A percentile compares a stretch with the other conserved stretches of the same genome.
phyloP scores from a whole-genome alignment of 768 basidiomycete genomes.

The Ramaria rubella region DNA sequence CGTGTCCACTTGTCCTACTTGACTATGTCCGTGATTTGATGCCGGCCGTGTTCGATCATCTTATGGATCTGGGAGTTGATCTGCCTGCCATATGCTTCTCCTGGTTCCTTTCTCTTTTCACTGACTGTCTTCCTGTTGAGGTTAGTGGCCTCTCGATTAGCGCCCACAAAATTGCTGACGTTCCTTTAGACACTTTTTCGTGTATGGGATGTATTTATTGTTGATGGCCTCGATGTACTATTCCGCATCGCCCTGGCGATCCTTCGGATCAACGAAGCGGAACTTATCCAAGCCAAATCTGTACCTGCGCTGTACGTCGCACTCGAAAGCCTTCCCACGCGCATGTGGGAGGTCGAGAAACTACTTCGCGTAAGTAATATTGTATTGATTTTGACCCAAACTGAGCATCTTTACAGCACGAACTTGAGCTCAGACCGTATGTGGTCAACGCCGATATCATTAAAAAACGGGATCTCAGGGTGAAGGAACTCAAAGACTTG shows the following conservation, averaged over 20 bases:
- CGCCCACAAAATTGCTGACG: not conserved
- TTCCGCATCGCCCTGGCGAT: conserved; percentile 89
- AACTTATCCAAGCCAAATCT: conserved; percentile 77
- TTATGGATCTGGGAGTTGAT: conserved; percentile 79
- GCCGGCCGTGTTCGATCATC: conserved; percentile 70
- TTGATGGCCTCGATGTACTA: conserved; percentile 86
- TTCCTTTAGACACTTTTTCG: conserved; percentile 74
- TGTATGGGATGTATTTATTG: conserved; percentile 93
- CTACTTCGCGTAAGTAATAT: conserved; percentile 65
- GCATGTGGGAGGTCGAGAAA: conserved; percentile 91
- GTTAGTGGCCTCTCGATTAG: conserved; percentile 34
- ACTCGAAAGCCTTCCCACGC: conserved; percentile 80
- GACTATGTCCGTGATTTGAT: conserved; percentile 77
- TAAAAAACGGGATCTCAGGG: conserved; percentile 47
- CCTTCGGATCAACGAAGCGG: conserved; percentile 73
- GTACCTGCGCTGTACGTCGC: conserved; percentile 87
- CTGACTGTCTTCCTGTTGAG: conserved; percentile 93
- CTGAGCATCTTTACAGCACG: conserved; percentile 33
- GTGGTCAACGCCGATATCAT: conserved; percentile 52
- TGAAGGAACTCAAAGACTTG: conserved; percentile 37
- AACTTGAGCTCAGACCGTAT: conserved; percentile 47
- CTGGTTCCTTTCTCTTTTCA: conserved; percentile 96
- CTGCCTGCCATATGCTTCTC: conserved; percentile 94
- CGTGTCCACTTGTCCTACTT: conserved; percentile 84
- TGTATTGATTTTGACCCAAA: not conserved